Evolutionary conservation across 805 yeast genomes (phyloP).

Genomic region (Lachancea lanzarotensis): DNA sequence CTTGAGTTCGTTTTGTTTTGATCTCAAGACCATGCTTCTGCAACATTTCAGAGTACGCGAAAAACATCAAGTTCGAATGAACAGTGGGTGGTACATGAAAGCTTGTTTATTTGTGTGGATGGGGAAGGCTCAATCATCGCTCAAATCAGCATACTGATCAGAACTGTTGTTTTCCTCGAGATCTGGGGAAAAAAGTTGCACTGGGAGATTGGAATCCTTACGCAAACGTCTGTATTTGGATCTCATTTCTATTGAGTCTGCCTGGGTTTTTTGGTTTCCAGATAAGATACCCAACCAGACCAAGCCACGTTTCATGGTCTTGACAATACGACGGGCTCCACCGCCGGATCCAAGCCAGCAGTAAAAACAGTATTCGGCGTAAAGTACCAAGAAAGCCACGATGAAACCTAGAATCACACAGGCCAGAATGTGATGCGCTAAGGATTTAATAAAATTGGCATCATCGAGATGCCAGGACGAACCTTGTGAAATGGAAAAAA

Average conservation of each 20-base stretch:
- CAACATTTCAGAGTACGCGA: neutral
- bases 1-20: neutral
- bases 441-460: constrained; percentile 65
- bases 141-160: constrained; percentile 14
- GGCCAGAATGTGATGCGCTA: constrained; percentile 67
- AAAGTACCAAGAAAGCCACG: constrained; percentile 44
- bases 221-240: constrained; percentile 17
- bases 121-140: neutral
- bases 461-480: constrained; percentile 92
- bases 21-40: constrained; percentile 3
- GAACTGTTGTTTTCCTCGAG: constrained; percentile 18
- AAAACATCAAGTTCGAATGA: neutral
- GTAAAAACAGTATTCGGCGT: constrained; percentile 42
- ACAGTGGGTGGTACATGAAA: too few species aligned
- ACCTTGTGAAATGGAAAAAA: constrained; percentile 72
- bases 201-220: constrained; percentile 28
- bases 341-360: constrained; percentile 32
- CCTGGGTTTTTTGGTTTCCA: neutral
- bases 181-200: constrained; percentile 16
- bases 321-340: constrained; percentile 9
- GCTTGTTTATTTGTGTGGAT: too few species aligned
- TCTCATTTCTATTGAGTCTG: constrained; percentile 8
- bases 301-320: constrained; percentile 2
- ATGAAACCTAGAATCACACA: constrained; percentile 67
- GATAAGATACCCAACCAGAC: constrained; percentile 5